Base-by-base conservation (phyloP, 1,284 basidiomycete species). In the Tilletia setariae region DNA sequence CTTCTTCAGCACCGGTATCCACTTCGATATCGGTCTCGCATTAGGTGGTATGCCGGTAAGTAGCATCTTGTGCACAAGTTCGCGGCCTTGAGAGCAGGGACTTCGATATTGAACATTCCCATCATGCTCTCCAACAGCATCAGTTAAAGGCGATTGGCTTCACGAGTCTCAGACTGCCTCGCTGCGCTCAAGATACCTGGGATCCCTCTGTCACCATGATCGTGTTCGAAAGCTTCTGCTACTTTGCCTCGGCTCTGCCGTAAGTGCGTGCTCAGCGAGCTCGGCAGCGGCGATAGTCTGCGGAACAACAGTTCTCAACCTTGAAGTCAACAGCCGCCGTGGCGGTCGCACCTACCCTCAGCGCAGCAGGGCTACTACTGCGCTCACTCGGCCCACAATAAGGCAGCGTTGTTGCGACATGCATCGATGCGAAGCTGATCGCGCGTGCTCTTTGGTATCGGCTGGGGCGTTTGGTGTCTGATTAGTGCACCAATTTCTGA, bases 191-290 rank as follows among this genome's bases (percentile, higher is more conserved):
- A 13, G 74, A 74, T n/a, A 64, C 66, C 0, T 85, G 83, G 77
- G 85, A 86, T 70, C 85, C 85, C 4, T 84, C 83, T 0, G 81
- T 86, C 6, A 80, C 79, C 4, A 78, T 85, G 75, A 82, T 86
- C 63, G 81, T 85, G 2, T 65, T 85, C 16, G 83, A 81, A 67
- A 80, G 80, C 1, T 25, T 84, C 15, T 81, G 82, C 43, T 86
- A 72, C 69, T 73, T 77, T 16, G 25, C 62, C 8, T 49, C 68
- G 7, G 63, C 76, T 65, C 70, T 70, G 51, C 74, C 74, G 16
- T 13, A 62, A 11, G 9, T 65, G 4, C 43, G 63, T 4, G 78
- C 66, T 40, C 65, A 32, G 1, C 40, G 2, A 53, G 68, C 0
- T 72, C 53, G 4, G n/a, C 13, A 68, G 44, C 49, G 15, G 1